Conservation (phyloP, 176 grass and related monocot genomes). For the Aegilops bicornis region DNA sequence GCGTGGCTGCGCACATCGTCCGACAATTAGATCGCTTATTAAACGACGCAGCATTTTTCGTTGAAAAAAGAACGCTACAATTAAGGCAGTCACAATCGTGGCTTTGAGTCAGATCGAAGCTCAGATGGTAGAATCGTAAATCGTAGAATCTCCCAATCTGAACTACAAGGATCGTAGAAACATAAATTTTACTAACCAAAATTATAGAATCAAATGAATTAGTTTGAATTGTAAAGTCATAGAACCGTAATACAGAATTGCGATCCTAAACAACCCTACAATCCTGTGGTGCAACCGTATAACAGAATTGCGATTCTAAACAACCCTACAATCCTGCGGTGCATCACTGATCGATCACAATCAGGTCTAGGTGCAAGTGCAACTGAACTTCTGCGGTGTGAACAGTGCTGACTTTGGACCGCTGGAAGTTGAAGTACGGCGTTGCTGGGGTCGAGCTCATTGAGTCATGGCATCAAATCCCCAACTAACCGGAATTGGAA, state of each 20-base stretch:
- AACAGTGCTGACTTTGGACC: slow-evolving; percentile 6
- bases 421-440: slow-evolving; percentile 7
- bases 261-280: background rate
- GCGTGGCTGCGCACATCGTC: slow-evolving; percentile 50
- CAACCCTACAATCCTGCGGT: background rate
- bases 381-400: background rate
- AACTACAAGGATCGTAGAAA: too few species aligned
- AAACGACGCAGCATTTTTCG: background rate
- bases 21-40: background rate
- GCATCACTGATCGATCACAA: background rate
- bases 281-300: background rate
- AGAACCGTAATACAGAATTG: too few species aligned
- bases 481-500: slow-evolving; percentile 44
- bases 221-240: too few species aligned
- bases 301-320: too few species aligned
- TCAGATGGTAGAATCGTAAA: too few species aligned
- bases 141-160: too few species aligned
- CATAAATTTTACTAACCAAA: too few species aligned
- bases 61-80: background rate
- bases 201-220: too few species aligned
- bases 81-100: too few species aligned
- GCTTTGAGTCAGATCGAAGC: too few species aligned
- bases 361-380: background rate
- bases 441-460: slow-evolving; percentile 15
- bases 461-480: slow-evolving; percentile 31